Conservation (phyloP, 495 filamentous ascomycete genomes). For the Aspergillus bertholletiae region DNA sequence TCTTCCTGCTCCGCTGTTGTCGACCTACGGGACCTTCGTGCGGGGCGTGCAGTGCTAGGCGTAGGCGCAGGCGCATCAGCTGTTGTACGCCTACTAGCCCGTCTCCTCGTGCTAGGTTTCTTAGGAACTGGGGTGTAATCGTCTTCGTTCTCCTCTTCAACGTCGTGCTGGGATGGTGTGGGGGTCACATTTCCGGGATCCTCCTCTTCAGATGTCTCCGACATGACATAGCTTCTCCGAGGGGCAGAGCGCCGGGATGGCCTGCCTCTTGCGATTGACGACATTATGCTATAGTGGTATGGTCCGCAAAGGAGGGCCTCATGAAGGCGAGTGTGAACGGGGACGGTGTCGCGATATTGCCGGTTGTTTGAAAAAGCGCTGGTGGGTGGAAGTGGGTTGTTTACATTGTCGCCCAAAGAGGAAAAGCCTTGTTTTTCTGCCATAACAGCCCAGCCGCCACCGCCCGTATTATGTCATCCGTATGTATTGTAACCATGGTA, state of each 20-base stretch:
- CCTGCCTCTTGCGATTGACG: slow-evolving; percentile 62
- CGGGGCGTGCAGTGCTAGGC: slow-evolving; percentile 35
- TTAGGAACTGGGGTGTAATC: slow-evolving; percentile 75
- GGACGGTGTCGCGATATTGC: slow-evolving; percentile 19
- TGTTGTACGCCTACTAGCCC: slow-evolving; percentile 53
- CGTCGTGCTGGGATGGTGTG: slow-evolving; percentile 35
- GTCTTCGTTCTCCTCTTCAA: slow-evolving; percentile 55
- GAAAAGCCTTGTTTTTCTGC: slow-evolving; percentile 37
- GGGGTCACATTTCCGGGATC: slow-evolving; percentile 52
- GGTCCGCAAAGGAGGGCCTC: slow-evolving; percentile 17
- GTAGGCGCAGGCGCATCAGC: slow-evolving; percentile 47
- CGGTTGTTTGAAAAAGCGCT: slow-evolving; percentile 21
- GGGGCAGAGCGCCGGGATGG: slow-evolving; percentile 72
- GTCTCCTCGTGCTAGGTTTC: slow-evolving; percentile 40
- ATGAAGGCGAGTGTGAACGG: slow-evolving; percentile 26
- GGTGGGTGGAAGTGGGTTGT: slow-evolving; percentile 39
- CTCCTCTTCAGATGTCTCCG: slow-evolving; percentile 70
- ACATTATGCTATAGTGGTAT: slow-evolving; percentile 40
- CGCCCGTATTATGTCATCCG: slow-evolving; percentile 14
- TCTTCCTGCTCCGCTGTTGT: slow-evolving; percentile 26
- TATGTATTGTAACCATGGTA: slow-evolving; percentile 4
- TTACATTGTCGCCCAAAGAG: slow-evolving; percentile 39
- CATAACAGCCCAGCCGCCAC: slow-evolving; percentile 28
- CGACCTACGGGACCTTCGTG: slow-evolving; percentile 34
- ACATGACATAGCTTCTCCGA: slow-evolving; percentile 65